Evolutionary conservation across 352 stramenopile species (phyloP).

Genomic region (Phytophthora colocasiae): DNA sequence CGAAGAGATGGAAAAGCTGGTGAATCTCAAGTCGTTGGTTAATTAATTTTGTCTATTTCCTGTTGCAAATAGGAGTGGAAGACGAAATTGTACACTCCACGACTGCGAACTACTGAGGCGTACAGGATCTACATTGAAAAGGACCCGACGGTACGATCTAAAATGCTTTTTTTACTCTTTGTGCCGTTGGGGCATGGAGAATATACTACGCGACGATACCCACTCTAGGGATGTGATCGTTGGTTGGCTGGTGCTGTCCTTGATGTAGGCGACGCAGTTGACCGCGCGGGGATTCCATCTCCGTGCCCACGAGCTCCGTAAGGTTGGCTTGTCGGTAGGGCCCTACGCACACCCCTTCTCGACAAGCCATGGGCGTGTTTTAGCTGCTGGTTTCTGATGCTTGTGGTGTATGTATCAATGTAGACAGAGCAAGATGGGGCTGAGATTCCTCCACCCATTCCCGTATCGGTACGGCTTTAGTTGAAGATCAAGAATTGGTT

Average conservation of each 20-base stretch:
- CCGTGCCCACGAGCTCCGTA: constrained; percentile 33
- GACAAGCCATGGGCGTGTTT: constrained; percentile 14
- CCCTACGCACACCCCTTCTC: constrained; percentile 13
- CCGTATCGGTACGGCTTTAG: constrained; percentile 26
- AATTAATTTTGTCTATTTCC: background rate
- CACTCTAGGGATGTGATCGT: constrained; percentile 34
- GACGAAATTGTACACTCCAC: constrained; percentile 61
- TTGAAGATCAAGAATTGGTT: background rate
- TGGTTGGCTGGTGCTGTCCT: constrained; percentile 35
- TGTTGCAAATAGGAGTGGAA: constrained; percentile 46
- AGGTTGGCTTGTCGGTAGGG: constrained; percentile 48
- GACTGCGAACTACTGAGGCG: constrained; percentile 71
- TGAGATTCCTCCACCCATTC: constrained; percentile 22
- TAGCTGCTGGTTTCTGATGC: constrained; percentile 15
- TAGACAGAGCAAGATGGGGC: constrained; percentile 26
- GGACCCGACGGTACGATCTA: constrained; percentile 56
- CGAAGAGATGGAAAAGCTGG: background rate
- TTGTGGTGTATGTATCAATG: background rate
- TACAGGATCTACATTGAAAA: constrained; percentile 89
- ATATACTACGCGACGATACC: constrained; percentile 32
- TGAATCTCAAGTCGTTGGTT: background rate
- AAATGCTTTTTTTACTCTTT: constrained; percentile 1
- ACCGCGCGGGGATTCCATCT: constrained; percentile 37
- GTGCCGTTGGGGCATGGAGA: constrained; percentile 21
- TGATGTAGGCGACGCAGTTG: constrained; percentile 50